Conservation (phyloP, 1,284 basidiomycete genomes). For the Marasmius tenuissimus region DNA sequence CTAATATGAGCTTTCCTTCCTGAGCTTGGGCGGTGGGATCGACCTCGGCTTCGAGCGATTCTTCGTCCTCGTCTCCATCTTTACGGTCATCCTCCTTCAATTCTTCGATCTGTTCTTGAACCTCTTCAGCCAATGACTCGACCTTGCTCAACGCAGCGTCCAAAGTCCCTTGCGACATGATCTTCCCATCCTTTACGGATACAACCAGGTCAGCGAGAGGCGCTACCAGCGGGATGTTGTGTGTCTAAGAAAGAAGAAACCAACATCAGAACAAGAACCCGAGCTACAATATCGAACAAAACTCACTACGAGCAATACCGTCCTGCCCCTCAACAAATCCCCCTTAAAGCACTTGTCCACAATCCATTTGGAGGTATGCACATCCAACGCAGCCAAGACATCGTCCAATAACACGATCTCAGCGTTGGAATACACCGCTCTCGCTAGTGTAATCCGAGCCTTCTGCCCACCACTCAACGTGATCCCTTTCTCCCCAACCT, state of each 20-base stretch:
- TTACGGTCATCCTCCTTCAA: not conserved
- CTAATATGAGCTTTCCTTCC: constrained; percentile 52
- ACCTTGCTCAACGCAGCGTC: constrained; percentile 35
- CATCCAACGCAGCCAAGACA: constrained; percentile 44
- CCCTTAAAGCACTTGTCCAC: constrained; percentile 77
- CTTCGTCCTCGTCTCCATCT: constrained; percentile 28
- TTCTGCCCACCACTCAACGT: constrained; percentile 67
- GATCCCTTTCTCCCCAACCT: constrained; percentile 57
- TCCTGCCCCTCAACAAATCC: constrained; percentile 66
- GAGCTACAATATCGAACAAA: not conserved
- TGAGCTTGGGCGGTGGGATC: constrained; percentile 6
- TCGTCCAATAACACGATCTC: constrained; percentile 56
- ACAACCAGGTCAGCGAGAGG: constrained; percentile 62
- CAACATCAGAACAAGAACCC: not conserved
- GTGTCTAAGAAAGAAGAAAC: constrained; percentile 41
- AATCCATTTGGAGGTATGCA: constrained; percentile 75
- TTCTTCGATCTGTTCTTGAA: constrained; percentile 17
- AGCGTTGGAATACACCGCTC: constrained; percentile 58
- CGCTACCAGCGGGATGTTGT: constrained; percentile 59
- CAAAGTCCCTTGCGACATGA: constrained; percentile 40
- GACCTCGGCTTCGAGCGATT: constrained; percentile 36
- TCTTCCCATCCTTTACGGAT: constrained; percentile 47
- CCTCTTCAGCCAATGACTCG: constrained; percentile 32
- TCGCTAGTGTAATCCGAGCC: constrained; percentile 59
- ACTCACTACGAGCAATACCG: constrained; percentile 69